Base-by-base conservation (phyloP, 495 filamentous ascomycete genomes). In the Trypethelium eluteriae region DNA sequence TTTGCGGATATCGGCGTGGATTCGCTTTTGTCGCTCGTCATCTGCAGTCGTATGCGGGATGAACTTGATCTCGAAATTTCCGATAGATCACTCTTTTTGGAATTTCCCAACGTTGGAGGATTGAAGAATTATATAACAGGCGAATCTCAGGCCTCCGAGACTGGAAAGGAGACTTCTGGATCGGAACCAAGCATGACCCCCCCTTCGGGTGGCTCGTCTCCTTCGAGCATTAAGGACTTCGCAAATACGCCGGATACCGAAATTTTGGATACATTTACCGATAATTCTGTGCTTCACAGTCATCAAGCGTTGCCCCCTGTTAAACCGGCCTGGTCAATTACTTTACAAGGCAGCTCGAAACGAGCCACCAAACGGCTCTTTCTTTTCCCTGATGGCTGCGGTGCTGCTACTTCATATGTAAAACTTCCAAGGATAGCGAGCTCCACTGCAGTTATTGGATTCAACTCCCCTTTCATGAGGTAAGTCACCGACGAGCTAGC, bases 31-130 rank as follows among this genome's bases (percentile, higher is more conserved):
- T 74, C 76, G 2, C 70, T 85, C 35, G 76, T 75, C 44, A 79
- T 84, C 32, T 72, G 74, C 62, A 80, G 81, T 47, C 76, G 81
- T 38, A 76, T 86, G 41, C 78, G 81, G 18, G 85, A 87, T 50
- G 82, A 88, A 61, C 70, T 87, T 50, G 80, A 83, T 34, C 62
- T 88, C 65, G 78, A 83, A 59, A 64, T 89, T n/a, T 76, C 38
- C 12, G 47, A 82, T 71, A 86, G 78, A 64, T 84, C 75, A 34
- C 72, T 86, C 18, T 87, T 90, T 69, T 77, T 81, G 18, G 84
- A 88, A 49, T 75, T 75, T 66, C 76, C 78, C 14, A 85, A 81
- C 2, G 75, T 84, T 50, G 71, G 78, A 9, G 73, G 78, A 25
- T 70, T 81, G 50, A 75, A 73, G 49, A 63, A 65, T 2, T 71